Evolutionary conservation across 768 basidiomycete species (phyloP), one percentile per base, ranked within the genome.

Genomic region (Ephemerocybe angulata): DNA sequence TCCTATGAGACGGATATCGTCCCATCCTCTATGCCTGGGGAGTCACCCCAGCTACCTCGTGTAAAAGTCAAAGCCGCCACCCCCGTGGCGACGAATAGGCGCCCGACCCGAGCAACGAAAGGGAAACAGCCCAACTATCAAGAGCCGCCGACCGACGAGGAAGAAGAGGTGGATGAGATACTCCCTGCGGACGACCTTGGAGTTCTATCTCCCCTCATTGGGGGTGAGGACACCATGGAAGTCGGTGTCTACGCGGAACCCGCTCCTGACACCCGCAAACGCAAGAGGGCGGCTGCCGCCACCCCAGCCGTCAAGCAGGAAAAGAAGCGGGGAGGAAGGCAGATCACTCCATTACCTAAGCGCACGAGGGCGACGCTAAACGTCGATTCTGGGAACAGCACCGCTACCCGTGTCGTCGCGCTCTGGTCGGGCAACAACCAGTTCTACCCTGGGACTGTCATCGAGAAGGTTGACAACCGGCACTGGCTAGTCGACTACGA

Each of bases 321-420:
- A 54, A 56, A 49, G 63, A 62, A 28, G 63, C 60, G 49, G 60
- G 66, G 44, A 63, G 37, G 44, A 72, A 69, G 53, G 53, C 65
- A 50, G 67, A 68, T 6, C 60, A 69, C 69, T 6, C 63, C 71
- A 10, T 52, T 72, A 72, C 38, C 62, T 17, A 78, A 75, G 61
- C 72, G 71, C 27, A 54, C 76, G 56, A 29, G n/a, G n/a, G n/a
- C n/a, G n/a, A n/a, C n/a, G n/a, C n/a, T n/a, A n/a, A n/a, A n/a
- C n/a, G n/a, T n/a, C n/a, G n/a, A n/a, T n/a, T 28, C 49, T 25
- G 56, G 62, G 17, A 17, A n/a, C 48, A 30, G 46, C n/a, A n/a
- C 28, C 5, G 72, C 78, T 21, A 86, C 84, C 12, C 80, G 81
- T 4, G 85, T 90, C n/a, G 84, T 87, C 60, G 88, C 86, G 8